phyloP scores from a whole-genome alignment of 1,139 yeast genomes.

The Diutina scorzettiae region DNA sequence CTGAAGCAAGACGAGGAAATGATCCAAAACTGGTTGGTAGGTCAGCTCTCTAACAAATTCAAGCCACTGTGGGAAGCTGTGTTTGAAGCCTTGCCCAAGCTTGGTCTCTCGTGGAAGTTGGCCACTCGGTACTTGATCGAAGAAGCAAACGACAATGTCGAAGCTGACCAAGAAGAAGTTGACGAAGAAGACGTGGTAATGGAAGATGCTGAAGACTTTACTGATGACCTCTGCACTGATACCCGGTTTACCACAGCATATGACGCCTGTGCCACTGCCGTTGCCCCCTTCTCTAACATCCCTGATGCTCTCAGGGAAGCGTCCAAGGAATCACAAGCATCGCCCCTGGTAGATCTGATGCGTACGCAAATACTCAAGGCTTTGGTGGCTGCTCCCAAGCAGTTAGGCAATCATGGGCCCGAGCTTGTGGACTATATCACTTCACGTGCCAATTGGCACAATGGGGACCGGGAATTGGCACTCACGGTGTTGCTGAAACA shows the following conservation, averaged over 20 bases:
- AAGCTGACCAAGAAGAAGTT: background rate
- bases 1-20: background rate
- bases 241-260: background rate
- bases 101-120: conserved; percentile 24
- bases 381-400: background rate
- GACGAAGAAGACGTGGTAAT: background rate
- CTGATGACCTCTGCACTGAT: background rate
- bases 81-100: conserved; percentile 41
- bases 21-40: background rate
- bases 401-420: background rate
- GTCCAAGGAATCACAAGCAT: background rate
- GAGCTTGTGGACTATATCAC: background rate
- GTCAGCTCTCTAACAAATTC: conserved; percentile 52
- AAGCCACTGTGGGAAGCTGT: conserved; percentile 83
- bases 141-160: background rate
- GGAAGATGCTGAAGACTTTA: background rate
- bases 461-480: background rate
- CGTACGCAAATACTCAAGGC: background rate
- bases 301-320: background rate
- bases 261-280: background rate
- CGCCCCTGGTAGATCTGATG: conserved; percentile 3
- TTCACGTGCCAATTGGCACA: background rate
- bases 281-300: background rate
- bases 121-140: background rate
- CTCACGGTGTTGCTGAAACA: background rate